A percentile compares a stretch with the other conserved stretches of the same genome.
Conservation (phyloP, 306 rosid genomes). For the Echinosophora koreensis region DNA sequence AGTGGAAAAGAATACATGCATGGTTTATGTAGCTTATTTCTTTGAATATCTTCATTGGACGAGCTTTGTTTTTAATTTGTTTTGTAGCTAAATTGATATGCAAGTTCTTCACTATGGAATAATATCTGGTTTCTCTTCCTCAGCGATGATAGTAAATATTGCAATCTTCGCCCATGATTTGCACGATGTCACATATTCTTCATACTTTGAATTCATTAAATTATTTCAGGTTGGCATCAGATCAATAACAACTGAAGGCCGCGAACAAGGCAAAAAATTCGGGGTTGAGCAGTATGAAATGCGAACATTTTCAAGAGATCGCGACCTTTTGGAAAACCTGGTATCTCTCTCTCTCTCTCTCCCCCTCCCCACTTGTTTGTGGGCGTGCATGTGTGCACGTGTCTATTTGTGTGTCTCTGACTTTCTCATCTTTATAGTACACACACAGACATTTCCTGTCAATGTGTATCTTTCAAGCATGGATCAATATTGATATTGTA, state of each 20-base stretch:
- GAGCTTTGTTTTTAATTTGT: conserved; percentile 5
- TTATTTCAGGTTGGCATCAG: conserved; percentile 85
- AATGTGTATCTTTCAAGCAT: conserved; percentile 6
- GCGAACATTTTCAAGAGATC: conserved; percentile 89
- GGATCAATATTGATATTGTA: conserved; percentile 2
- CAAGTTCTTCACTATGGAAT: conserved; percentile 15
- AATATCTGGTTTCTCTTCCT: conserved; percentile 17
- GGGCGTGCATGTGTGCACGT: too few species aligned
- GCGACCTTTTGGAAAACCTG: conserved; percentile 77
- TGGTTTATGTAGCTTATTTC: conserved; percentile 35
- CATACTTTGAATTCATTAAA: conserved; percentile 20
- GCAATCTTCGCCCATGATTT: background rate
- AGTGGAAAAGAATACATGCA: background rate
- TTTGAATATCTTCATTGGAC: background rate
- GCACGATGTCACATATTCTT: background rate
- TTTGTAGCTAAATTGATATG: background rate
- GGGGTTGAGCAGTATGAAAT: conserved; percentile 97
- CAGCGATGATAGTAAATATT: background rate
- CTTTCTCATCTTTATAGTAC: conserved; percentile 3
- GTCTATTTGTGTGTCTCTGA: background rate
- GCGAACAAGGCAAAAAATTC: conserved; percentile 83
- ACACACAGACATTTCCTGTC: background rate
- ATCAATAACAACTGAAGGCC: conserved; percentile 87
- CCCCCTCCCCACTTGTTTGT: background rate
- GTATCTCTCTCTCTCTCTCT: conserved; percentile 53